A percentile compares a stretch with the other conserved stretches of the same genome.
phyloP scores from a whole-genome alignment of 2,329 filamentous ascomycete species.

The Neonectria faginata region DNA sequence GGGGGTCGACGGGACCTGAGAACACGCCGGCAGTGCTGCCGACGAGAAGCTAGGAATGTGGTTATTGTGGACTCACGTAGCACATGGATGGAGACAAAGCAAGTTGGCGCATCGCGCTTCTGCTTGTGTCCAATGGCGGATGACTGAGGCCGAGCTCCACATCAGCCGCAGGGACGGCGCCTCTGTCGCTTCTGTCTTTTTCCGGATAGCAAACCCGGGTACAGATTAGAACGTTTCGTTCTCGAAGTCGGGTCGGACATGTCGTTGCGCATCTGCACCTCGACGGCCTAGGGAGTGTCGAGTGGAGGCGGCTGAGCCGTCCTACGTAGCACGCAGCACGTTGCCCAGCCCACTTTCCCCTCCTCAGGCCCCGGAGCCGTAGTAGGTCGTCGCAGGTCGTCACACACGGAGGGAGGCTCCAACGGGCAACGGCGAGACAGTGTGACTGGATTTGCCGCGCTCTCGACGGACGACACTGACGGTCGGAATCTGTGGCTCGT shows the following conservation, averaged over 20 bases:
- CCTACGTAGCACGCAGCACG: conserved; percentile 24
- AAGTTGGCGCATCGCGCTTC: conserved; percentile 36
- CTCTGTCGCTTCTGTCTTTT: conserved; percentile 27
- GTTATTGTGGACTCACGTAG: background rate
- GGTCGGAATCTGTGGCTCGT: conserved; percentile 12
- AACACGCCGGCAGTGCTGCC: conserved; percentile 6
- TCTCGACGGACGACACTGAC: background rate
- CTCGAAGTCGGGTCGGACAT: conserved; percentile 14
- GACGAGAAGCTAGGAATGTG: background rate
- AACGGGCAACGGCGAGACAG: conserved; percentile 3
- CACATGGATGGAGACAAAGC: conserved; percentile 1
- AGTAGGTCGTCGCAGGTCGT: conserved; percentile 6
- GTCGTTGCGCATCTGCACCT: conserved; percentile 20
- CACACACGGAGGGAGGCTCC: conserved; percentile 5
- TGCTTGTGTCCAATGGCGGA: conserved; percentile 30
- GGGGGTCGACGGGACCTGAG: background rate
- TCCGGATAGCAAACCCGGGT: conserved; percentile 2
- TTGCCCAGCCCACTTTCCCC: conserved; percentile 16
- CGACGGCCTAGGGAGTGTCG: conserved; percentile 17
- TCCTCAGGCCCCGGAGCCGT: conserved; percentile 9
- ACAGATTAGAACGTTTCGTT: conserved; percentile 17
- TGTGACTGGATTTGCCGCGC: conserved; percentile 24
- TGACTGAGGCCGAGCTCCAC: conserved; percentile 26
- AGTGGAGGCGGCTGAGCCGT: conserved; percentile 20
- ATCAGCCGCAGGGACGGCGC: conserved; percentile 34